Base-by-base conservation (phyloP, 176 grass and related monocot species). In the Leersia perrieri region DNA sequence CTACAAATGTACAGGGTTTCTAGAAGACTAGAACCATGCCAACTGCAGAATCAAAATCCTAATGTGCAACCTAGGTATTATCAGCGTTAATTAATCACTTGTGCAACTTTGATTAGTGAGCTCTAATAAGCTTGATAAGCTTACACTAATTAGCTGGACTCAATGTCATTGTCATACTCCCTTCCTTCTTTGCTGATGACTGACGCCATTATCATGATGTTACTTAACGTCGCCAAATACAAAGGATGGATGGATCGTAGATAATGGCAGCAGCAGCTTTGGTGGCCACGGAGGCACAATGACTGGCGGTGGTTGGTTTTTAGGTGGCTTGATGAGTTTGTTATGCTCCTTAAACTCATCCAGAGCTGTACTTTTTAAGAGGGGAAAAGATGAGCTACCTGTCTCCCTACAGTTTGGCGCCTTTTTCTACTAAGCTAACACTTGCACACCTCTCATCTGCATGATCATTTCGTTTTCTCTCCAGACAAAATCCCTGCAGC, bases 271-370 rank as follows among this genome's bases (percentile, higher is more conserved):
- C 0, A 33, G 3, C 38, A 38, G 49, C 76, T 69, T 70, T 14
- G 39, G 76, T 53, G 70, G 70, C 55, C 39, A 76, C 71, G 80
- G 86, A 60, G 51, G 74, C 67, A 2, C 67, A 20, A 68, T 88
- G 44, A 60, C 36, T 7, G 5, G 34, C 35, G 33, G 88, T 60
- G 72, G 77, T 85, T 81, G 40, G 55, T 63, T 47, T 64, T 65
- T 65, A 81, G 82, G 70, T 81, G 82, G 82, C 30, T 60, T 13
- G 72, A 44, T 13, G 72, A 44, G 82, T 72, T 81, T 80, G 76
- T 64, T 76, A 57, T 89, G 49, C 76, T 40, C 70, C 1, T 57
- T 25, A 18, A 3, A 11, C 68, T 31, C 33, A n/a, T 4, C 6
- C 26, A 74, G 63, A 36, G 69, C 18, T 51, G 61, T 51, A 68